Conservation (phyloP, 2,329 filamentous ascomycete genomes). For the Phaeoacremonium minimum region DNA sequence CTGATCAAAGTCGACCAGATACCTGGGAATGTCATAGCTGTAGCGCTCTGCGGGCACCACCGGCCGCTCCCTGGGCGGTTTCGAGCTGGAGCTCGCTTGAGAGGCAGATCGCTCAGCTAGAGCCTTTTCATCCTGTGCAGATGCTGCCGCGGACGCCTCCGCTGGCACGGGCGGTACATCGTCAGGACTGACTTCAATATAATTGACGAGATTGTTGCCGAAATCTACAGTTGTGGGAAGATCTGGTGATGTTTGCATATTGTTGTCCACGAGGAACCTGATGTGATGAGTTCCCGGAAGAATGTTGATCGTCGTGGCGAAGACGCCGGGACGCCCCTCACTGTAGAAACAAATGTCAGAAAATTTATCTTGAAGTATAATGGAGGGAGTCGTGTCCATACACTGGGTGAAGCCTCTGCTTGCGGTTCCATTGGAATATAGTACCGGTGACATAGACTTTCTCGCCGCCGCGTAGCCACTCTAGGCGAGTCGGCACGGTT, state of each 20-base stretch:
- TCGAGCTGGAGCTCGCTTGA: conserved; percentile 25
- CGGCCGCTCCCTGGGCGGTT: conserved; percentile 47
- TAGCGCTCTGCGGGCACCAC: conserved; percentile 58
- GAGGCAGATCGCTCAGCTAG: conserved; percentile 15
- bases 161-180: conserved; percentile 48
- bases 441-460: conserved; percentile 96
- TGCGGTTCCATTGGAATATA: conserved; percentile 95
- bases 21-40: conserved; percentile 72
- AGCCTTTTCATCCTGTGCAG: conserved; percentile 21
- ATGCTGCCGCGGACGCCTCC: conserved; percentile 20
- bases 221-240: conserved; percentile 95
- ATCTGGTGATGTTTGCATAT: conserved; percentile 84
- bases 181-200: conserved; percentile 85
- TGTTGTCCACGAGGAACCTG: conserved; percentile 90
- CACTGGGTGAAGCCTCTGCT: conserved; percentile 82
- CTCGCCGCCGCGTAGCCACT: conserved; percentile 80
- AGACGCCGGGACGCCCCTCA: conserved; percentile 55
- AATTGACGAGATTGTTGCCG: conserved; percentile 97
- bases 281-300: conserved; percentile 94
- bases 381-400: conserved; percentile 45
- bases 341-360: conserved; percentile 25
- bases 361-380: not conserved
- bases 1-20: conserved; percentile 81
- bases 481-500: conserved; percentile 77
- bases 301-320: conserved; percentile 75